Evolutionary conservation across 495 filamentous ascomycete species (phyloP), one percentile per base, ranked within the genome.

Genomic region (Podospora pseudocomata): DNA sequence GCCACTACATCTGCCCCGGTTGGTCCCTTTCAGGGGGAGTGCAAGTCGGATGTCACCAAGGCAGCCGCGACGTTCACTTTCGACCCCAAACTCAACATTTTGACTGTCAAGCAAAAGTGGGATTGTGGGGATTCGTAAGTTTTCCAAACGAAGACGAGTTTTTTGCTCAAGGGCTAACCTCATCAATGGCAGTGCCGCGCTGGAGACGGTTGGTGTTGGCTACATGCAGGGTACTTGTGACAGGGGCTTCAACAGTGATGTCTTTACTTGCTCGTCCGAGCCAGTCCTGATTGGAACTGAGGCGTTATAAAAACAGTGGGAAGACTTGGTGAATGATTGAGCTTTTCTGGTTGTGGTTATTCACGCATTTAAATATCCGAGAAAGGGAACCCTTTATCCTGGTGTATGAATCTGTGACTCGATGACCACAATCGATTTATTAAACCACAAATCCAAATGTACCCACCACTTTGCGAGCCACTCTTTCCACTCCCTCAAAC

Each of bases 271-370:
- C 54, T 75, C 66, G 16, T 78, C 76, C 18, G 65, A 72, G 4
- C 73, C 76, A 0, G 60, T 81, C 18, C 80, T 78, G 79, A 72
- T 81, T 63, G 79, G 79, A 5, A 79, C 77, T 1, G 65, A 75
- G 59, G 68, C 66, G 13, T 30, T 74, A 28, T 79, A 60, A 69
- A 44, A 20, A 13, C 15, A 26, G 26, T 20, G 20, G 16, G 30
- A 32, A 32, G 30, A 32, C 7, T 7, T 4, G 30, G 30, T 1
- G 30, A 32, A 32, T 0, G 30, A 32, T 32, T 32, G 30, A 1
- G 4, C 30, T 32, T 32, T 4, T 32, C 4, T 32, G 4, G 30
- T 32, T 32, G 30, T 1, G 5, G 30, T 32, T 32, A 32, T 7
- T 32, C 30, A 32, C 30, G 7, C 30, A 32, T 32, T 23, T 23